These are phyloP conservation scores for Lipomyces japonicus DNA, from an alignment of 805 yeast species.

Conservation along the genomic window DNA sequence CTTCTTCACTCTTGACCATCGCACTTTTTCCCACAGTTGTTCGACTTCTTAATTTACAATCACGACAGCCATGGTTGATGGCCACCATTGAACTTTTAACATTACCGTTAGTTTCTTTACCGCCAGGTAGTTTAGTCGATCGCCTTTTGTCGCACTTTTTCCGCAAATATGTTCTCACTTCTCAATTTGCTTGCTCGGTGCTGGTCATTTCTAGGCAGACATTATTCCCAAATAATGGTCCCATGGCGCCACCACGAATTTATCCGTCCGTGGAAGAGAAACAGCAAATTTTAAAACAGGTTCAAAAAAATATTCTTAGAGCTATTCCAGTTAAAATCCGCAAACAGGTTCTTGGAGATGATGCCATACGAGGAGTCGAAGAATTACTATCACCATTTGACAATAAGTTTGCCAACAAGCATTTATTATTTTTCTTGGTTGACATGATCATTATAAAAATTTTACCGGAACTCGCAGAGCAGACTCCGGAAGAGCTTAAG, in stretches of 20 bases:
- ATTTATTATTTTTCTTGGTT: constrained; percentile 32
- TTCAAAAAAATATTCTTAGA: constrained; percentile 20
- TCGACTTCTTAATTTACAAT: constrained; percentile 21
- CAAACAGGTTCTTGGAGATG: constrained; percentile 27
- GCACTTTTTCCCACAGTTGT: constrained; percentile 27
- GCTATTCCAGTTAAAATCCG: constrained; percentile 25
- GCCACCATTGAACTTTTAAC: constrained; percentile 24
- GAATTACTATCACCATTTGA: constrained; percentile 32
- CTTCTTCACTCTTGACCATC: constrained; percentile 21
- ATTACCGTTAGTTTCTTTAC: constrained; percentile 21
- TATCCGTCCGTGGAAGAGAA: constrained; percentile 45
- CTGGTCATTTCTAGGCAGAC: constrained; percentile 38
- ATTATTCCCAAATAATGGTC: constrained; percentile 49
- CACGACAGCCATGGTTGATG: constrained; percentile 28
- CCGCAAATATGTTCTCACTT: constrained; percentile 18
- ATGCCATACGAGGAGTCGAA: constrained; percentile 26
- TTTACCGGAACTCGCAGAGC: constrained; percentile 33
- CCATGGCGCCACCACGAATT: constrained; percentile 48
- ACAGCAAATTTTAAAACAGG: constrained; percentile 29
- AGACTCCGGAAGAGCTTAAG: constrained; percentile 32
- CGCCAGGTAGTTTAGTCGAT: constrained; percentile 24
- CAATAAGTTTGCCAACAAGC: constrained; percentile 34
- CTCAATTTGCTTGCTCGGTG: constrained; percentile 16
- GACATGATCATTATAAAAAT: constrained; percentile 32
- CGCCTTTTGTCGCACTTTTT: constrained; percentile 20